Conservation (phyloP, 1,284 basidiomycete species). For the Boletus semigastroideus region DNA sequence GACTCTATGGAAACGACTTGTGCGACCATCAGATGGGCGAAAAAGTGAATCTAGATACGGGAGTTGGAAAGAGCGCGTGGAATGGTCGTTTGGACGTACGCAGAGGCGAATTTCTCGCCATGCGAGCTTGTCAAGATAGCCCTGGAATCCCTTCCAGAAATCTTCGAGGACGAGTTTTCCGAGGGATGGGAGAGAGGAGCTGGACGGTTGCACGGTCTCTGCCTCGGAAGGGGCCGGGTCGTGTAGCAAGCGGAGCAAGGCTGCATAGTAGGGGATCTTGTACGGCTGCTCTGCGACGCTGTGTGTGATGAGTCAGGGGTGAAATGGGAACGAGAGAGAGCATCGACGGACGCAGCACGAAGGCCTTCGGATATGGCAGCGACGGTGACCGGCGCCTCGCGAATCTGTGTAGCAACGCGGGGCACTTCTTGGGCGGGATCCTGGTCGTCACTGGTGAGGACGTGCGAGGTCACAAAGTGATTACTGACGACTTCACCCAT, state of each 20-base stretch:
- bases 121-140: constrained; percentile 79
- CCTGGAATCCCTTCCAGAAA: constrained; percentile 84
- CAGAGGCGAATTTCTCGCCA: constrained; percentile 88
- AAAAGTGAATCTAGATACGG: constrained; percentile 76
- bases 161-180: constrained; percentile 84
- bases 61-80: constrained; percentile 1
- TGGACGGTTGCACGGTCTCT: constrained; percentile 25
- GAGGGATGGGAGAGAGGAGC: constrained; percentile 43
- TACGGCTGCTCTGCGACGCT: constrained; percentile 87
- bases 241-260: constrained; percentile 73
- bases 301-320: constrained; percentile 10
- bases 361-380: constrained; percentile 72
- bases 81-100: constrained; percentile 47
- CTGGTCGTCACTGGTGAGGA: constrained; percentile 38
- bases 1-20: constrained; percentile 74
- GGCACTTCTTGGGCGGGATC: constrained; percentile 72
- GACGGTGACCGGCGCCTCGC: constrained; percentile 56
- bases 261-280: constrained; percentile 87
- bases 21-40: constrained; percentile 80
- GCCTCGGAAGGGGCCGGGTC: constrained; percentile 44
- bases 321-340: not conserved
- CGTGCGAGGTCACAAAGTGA: not conserved
- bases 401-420: constrained; percentile 63
- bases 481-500: constrained; percentile 74
- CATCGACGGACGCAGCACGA: constrained; percentile 58